Base-by-base conservation (phyloP, 371 early-diverging fungal genomes). In the Gilbertella persicaria region DNA sequence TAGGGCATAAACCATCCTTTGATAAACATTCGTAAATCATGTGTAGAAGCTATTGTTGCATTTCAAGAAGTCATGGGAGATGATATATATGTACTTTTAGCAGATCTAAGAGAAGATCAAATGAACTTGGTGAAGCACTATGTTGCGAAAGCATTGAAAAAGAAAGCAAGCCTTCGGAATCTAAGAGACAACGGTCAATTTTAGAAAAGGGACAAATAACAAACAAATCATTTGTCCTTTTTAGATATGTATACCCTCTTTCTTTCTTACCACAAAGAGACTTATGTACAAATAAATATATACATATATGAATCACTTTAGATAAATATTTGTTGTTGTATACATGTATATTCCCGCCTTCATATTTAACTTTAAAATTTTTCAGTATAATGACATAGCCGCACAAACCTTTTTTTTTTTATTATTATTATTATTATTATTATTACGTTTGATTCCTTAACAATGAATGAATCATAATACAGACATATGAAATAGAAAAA, bases 21-120 rank as follows among this genome's bases (percentile, higher is more conserved):
- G 24, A 64, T 79, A 19, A 67, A 67, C 30, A 60, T 75, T 45
- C 64, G 79, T 30, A 79, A 79, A 58, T 64, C 75, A 0, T 73
- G 75, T 42, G 74, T 79, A 3, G 73, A 75, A 37, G 67, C 79
- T 3, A 69, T 79, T 23, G 75, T 79, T 3, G 63, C 66, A n/a
- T 75, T 79, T 43, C 71, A 79, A 43, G 68, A 73, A 51, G 53
- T 73, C 2, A 40, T 75, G 30, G 71, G 70, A 3, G 79, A 69
- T 50, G 62, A 65, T n/a, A 55, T 79, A 7, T 75, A 68, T 55
- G 35, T 45, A 5, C 71, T 61, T 28, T 53, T 79, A 50, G 52
- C 50, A 10, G 79, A 73, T 52, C 57, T 79, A 16, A 52, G 79
- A 36, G 67, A 66, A 24, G 79, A 79, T 52, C 79, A 79, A 48